These are phyloP conservation scores for Alternaria sp. DNA, from an alignment of 2,329 filamentous ascomycete species.

Conservation along the genomic window DNA sequence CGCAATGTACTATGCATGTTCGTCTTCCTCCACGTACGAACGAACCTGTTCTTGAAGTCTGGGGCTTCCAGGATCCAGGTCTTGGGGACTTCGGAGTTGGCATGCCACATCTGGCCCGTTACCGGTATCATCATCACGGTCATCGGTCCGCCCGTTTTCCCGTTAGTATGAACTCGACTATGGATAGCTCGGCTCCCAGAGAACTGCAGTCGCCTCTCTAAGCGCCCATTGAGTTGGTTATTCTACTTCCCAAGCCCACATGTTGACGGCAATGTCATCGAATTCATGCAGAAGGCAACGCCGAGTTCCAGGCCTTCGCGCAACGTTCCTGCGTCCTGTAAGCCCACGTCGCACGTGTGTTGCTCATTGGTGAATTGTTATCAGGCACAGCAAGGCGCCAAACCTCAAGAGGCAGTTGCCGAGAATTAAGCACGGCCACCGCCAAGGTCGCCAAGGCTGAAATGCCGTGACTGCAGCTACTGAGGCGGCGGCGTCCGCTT, in stretches of 20 bases:
- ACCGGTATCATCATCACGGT: not conserved
- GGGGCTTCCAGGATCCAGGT: not conserved
- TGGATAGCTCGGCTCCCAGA: not conserved
- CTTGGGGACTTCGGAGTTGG: slow-evolving; percentile 5
- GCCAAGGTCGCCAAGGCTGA: slow-evolving; percentile 20
- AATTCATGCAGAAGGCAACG: not conserved
- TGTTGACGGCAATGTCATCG: not conserved
- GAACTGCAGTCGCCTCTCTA: not conserved
- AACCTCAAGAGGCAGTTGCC: slow-evolving; percentile 36
- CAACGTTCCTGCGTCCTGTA: slow-evolving; percentile 9
- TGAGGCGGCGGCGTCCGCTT: slow-evolving; percentile 15
- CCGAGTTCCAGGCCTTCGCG: slow-evolving; percentile 21
- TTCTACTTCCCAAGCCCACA: slow-evolving; percentile 11
- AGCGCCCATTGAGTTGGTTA: not conserved
- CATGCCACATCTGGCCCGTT: not conserved
- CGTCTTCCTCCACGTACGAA: not conserved
- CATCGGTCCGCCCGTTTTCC: not conserved
- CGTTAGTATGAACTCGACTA: not conserved
- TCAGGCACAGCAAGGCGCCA: slow-evolving; percentile 21
- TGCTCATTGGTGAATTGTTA: slow-evolving; percentile 35
- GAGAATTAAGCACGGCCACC: slow-evolving; percentile 25
- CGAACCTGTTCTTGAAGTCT: not conserved
- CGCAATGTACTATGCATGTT: not conserved
- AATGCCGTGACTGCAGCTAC: not conserved
- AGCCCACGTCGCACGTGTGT: slow-evolving; percentile 32